Base-by-base conservation (phyloP, 1,139 yeast species). In the Yamadazyma sp. region DNA sequence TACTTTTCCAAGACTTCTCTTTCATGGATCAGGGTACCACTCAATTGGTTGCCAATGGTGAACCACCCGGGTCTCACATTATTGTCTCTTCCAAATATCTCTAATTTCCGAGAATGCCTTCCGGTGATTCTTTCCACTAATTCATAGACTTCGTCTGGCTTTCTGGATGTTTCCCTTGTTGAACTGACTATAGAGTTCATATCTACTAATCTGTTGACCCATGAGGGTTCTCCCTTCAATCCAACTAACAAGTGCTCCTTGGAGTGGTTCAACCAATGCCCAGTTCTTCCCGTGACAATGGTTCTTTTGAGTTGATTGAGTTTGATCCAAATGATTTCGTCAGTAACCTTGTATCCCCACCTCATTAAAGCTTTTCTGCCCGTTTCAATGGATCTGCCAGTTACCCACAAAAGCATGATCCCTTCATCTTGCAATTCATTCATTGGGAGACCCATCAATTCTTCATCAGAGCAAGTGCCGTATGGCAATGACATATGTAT, bases 261-360 rank as follows among this genome's bases (percentile, higher is more conserved):
- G 0, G 96, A 86, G 59, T 90, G 97, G 56, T 90, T 90, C 35
- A 90, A 68, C 97, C 97, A 90, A 58, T 90, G 97, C 0, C 97
- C 97, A 0, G 97, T 90, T 45, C 97, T 67, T 1, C 97, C 97
- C 0, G 97, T 90, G 43, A 94, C 92, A 36, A 90, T 89, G 0
- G 96, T 90, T 45, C 96, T 67, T 23, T 83, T 80, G 43, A 90
- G 64, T 56, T 90, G 97, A 57, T 90, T 90, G 9, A 94, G 78
- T 57, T 90, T 90, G 43, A 88, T 77, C 97, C 97, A 90, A 15
- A 90, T 78, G 48, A 90, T 62, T 57, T 89, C 97, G 57, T 89
- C 92, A 18, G 79, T 65, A 6, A 84, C 78, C 23, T 59, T 56
- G 56, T 90, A 90, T 0, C 97, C 97, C 96, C 97, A 89, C 46